Evolutionary conservation across 495 filamentous ascomycete genomes (phyloP).

Genomic region (Xylaria intraflava): DNA sequence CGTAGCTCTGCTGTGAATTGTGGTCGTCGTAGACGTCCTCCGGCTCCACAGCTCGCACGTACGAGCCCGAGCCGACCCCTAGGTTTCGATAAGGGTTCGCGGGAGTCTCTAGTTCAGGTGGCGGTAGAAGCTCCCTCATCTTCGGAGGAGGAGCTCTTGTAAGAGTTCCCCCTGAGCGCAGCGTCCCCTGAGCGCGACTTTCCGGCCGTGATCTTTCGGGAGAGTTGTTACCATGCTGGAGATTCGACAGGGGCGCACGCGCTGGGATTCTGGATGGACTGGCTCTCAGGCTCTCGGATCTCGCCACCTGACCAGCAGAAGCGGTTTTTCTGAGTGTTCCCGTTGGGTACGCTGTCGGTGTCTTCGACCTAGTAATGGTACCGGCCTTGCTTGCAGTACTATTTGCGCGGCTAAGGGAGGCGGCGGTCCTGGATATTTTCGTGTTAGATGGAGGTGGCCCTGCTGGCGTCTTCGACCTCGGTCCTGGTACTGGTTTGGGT

Average conservation of each 20-base stretch:
- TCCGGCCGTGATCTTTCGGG: conserved; percentile 61
- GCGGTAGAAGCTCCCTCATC: conserved; percentile 72
- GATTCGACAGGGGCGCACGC: conserved; percentile 69
- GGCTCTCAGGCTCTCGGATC: conserved; percentile 30
- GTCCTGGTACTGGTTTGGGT: conserved; percentile 53
- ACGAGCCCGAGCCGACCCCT: conserved; percentile 58
- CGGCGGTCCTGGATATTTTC: conserved; percentile 32
- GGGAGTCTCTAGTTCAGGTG: conserved; percentile 60
- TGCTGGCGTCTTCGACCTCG: conserved; percentile 75
- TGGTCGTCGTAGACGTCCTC: conserved; percentile 82
- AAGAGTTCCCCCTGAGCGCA: conserved; percentile 40
- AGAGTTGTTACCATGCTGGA: conserved; percentile 75
- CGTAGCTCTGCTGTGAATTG: conserved; percentile 17
- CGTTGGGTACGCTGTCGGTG: conserved; percentile 44
- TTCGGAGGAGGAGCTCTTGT: conserved; percentile 70
- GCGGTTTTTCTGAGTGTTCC: conserved; percentile 24
- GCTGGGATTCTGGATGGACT: conserved; percentile 79
- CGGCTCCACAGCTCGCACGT: conserved; percentile 69
- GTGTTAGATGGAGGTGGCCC: conserved; percentile 48
- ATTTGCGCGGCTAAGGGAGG: conserved; percentile 33
- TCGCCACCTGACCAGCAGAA: conserved; percentile 17
- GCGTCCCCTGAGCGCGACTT: conserved; percentile 30
- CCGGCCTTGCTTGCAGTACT: conserved; percentile 33
- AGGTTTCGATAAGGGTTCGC: conserved; percentile 53
- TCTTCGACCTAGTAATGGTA: conserved; percentile 57